Conservation (phyloP, 108 stramenopile genomes). For the Conticribra weissflogii region DNA sequence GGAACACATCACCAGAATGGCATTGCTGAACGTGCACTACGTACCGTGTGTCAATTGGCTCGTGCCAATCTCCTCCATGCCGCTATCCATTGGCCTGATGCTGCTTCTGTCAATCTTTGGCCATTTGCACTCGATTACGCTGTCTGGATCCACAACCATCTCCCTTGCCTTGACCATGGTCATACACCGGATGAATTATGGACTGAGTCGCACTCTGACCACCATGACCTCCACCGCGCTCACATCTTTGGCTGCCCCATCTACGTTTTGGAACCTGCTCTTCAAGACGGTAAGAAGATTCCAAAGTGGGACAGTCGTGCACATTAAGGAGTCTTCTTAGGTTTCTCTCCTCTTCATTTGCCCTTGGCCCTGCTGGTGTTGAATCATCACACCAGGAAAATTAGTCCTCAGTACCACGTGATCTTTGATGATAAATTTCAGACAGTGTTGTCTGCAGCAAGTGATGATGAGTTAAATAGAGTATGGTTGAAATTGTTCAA, state of each 20-base stretch:
- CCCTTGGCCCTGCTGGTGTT: slow-evolving; percentile 40
- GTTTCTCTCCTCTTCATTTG: slow-evolving; percentile 39
- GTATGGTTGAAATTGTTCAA: background rate
- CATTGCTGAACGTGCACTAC: slow-evolving; percentile 44
- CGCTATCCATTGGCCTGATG: slow-evolving; percentile 54
- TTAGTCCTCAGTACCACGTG: slow-evolving; percentile 59
- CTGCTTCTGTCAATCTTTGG: too few relatives aligned
- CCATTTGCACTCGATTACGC: slow-evolving; percentile 53
- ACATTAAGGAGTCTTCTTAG: slow-evolving; percentile 43
- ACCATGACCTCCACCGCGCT: slow-evolving; percentile 14
- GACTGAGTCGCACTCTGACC: background rate
- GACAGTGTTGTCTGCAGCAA: slow-evolving; percentile 18
- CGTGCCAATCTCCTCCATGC: slow-evolving; percentile 48
- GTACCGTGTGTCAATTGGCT: slow-evolving; percentile 34
- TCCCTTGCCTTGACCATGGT: slow-evolving; percentile 30
- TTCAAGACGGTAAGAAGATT: slow-evolving; percentile 49
- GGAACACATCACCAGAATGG: slow-evolving; percentile 67
- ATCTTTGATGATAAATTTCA: slow-evolving; percentile 55
- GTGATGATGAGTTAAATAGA: background rate
- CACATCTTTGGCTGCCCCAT: slow-evolving; percentile 48
- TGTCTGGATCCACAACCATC: slow-evolving; percentile 3
- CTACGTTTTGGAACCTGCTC: slow-evolving; percentile 46
- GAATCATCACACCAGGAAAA: slow-evolving; percentile 39
- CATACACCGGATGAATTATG: slow-evolving; percentile 28
- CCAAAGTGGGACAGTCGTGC: slow-evolving; percentile 54